These are phyloP conservation scores for Zygnema circumcarinatum DNA, from an alignment of 139 green algal genomes.

Conservation along the genomic window DNA sequence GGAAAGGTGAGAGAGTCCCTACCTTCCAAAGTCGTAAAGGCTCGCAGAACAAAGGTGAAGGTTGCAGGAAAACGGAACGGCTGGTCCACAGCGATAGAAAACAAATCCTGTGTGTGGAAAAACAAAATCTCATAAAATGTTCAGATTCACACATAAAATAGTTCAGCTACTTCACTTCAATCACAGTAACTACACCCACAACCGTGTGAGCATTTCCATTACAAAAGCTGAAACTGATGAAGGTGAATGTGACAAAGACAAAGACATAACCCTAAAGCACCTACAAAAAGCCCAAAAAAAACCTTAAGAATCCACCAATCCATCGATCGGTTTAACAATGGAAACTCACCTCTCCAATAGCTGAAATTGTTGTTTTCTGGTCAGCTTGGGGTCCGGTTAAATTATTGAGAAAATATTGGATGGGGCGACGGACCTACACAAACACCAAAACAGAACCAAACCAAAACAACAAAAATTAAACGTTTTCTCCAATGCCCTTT, in stretches of 20 bases:
- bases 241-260: slow-evolving; percentile 11
- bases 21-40: slow-evolving; percentile 80
- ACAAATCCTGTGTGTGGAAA: slow-evolving; percentile 82
- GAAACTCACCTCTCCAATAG: slow-evolving; percentile 56
- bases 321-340: too few relatives aligned
- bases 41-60: slow-evolving; percentile 91
- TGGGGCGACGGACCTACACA: slow-evolving; percentile 89
- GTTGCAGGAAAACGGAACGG: slow-evolving; percentile 97
- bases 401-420: slow-evolving; percentile 82
- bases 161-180: slow-evolving; percentile 79
- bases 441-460: slow-evolving; percentile 4
- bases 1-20: not conserved
- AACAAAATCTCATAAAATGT: slow-evolving; percentile 1
- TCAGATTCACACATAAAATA: not conserved
- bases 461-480: too few relatives aligned
- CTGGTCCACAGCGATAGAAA: slow-evolving; percentile 94
- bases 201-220: not conserved
- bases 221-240: slow-evolving; percentile 63
- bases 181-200: too few relatives aligned
- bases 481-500: too few relatives aligned
- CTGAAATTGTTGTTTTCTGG: slow-evolving; percentile 43
- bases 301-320: too few relatives aligned
- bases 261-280: too few relatives aligned
- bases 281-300: too few relatives aligned
- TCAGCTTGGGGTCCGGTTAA: slow-evolving; percentile 67